Conservation (phyloP, 345 rosid species). For the Eucalyptus fibrosa region DNA sequence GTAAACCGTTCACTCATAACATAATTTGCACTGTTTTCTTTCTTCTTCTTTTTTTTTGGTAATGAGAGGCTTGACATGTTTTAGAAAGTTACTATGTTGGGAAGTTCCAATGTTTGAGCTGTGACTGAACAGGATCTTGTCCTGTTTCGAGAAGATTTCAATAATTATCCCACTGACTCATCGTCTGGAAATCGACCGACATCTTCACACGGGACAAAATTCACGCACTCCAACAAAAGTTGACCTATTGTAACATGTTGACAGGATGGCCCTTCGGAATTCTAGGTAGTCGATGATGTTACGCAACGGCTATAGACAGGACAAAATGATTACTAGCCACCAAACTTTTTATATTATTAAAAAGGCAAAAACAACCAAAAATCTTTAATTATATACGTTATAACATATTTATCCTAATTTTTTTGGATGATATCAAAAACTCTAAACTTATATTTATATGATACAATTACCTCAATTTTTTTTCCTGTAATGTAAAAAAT, state of each 20-base stretch:
- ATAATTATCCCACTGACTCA: neutral
- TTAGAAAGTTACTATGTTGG: neutral
- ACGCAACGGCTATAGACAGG: neutral
- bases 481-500: rapidly evolving
- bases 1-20: neutral
- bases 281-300: neutral
- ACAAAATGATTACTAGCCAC: neutral
- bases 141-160: neutral
- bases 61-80: neutral
- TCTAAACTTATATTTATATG: rapidly evolving
- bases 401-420: no score
- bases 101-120: neutral
- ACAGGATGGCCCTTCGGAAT: neutral
- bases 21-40: neutral
- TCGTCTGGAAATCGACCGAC: neutral
- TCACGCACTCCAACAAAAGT: neutral
- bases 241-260: neutral
- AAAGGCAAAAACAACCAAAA: no score
- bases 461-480: rapidly evolving
- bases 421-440: rapidly evolving
- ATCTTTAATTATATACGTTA: rapidly evolving
- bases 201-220: neutral
- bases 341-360: neutral
- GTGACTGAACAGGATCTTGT: neutral
- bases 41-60: rapidly evolving